Conservation (phyloP, 2,329 filamentous ascomycete genomes). For the Fusarium sp. region DNA sequence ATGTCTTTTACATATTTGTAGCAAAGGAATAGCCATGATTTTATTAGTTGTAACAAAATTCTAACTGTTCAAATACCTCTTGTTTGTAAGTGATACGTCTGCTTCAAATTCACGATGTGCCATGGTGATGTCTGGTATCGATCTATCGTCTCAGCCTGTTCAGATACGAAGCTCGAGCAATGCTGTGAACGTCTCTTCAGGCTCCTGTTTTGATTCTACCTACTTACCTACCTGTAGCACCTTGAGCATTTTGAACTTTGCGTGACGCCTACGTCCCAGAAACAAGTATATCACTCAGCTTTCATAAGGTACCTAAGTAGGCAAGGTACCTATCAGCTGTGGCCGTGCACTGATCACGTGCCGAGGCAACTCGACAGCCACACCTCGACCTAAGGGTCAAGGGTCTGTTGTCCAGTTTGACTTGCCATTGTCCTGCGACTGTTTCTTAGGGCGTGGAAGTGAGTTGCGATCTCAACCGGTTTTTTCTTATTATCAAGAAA, state of each 20-base stretch:
- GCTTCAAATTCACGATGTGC: background rate
- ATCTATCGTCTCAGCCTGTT: background rate
- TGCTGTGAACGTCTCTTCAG: background rate
- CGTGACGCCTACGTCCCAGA: background rate
- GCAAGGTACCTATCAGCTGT: background rate
- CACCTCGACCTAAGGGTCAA: slow-evolving; percentile 4
- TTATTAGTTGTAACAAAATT: slow-evolving; percentile 42
- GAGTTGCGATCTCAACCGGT: slow-evolving; percentile 14
- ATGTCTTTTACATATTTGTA: slow-evolving; percentile 37
- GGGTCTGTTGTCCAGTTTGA: slow-evolving; percentile 36
- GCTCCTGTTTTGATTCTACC: background rate
- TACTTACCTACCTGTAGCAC: background rate
- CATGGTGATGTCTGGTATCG: background rate
- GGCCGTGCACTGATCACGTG: slow-evolving; percentile 38
- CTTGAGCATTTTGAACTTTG: background rate
- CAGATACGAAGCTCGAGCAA: background rate
- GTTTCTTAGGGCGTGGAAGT: slow-evolving; percentile 23
- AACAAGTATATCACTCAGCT: background rate
- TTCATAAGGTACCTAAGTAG: no score
- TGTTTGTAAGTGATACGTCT: background rate
- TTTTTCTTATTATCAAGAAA: background rate
- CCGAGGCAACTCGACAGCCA: slow-evolving; percentile 17
- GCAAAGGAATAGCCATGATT: slow-evolving; percentile 41
- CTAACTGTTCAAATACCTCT: slow-evolving; percentile 33
- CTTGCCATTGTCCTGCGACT: slow-evolving; percentile 15